These are phyloP conservation scores for Adansonia grandidieri DNA, from an alignment of 441 rosid genomes.

Conservation along the genomic window DNA sequence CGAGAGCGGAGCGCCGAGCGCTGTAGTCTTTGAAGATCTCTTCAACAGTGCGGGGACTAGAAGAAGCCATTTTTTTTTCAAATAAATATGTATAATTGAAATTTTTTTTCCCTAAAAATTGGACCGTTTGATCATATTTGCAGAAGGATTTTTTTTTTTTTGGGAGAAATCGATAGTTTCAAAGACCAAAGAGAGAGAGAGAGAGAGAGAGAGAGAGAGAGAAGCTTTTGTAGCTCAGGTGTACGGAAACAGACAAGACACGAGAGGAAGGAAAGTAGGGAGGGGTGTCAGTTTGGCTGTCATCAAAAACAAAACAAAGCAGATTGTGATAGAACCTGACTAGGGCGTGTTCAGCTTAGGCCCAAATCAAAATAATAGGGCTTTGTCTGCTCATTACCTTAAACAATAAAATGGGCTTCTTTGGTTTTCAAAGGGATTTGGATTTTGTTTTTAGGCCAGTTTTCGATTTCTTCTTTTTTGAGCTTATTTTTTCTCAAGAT, in stretches of 20 bases:
- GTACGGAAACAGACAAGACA: slow-evolving; percentile 5
- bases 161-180: not conserved
- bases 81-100: not conserved
- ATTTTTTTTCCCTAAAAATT: not conserved
- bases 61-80: slow-evolving; percentile 32
- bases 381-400: no score
- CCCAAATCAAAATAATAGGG: not conserved
- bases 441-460: no score
- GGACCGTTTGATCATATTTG: not conserved
- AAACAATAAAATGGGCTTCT: not conserved
- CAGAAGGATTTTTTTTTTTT: not conserved
- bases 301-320: not conserved
- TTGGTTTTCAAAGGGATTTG: not conserved
- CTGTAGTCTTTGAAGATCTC: slow-evolving; percentile 85
- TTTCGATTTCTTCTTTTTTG: no score
- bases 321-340: not conserved
- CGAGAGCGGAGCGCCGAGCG: slow-evolving; percentile 70
- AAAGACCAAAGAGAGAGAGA: not conserved
- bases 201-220: not conserved
- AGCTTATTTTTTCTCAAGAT: no score
- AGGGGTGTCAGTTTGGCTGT: not conserved
- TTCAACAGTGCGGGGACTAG: slow-evolving; percentile 85
- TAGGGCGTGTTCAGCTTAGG: not conserved
- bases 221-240: not conserved
- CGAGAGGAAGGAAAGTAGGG: not conserved